Conservation (phyloP, 1,284 basidiomycete species). For the Cutaneotrichosporon daszewskae region DNA sequence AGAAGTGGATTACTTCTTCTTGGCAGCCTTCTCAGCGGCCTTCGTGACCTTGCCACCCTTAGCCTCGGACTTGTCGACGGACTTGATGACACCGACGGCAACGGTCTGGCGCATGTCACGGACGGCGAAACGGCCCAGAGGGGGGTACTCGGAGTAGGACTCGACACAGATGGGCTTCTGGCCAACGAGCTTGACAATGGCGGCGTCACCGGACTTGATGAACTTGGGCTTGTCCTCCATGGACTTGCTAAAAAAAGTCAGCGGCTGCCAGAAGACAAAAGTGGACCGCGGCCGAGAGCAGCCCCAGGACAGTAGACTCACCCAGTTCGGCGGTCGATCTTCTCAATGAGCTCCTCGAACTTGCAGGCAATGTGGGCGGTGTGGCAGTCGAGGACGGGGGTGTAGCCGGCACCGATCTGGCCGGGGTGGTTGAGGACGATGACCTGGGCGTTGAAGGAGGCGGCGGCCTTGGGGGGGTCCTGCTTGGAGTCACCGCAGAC, state of each 20-base stretch:
- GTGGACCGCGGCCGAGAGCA: no score
- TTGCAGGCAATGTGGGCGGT: conserved; percentile 99
- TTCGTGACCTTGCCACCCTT: conserved; percentile 67
- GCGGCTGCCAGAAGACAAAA: no score
- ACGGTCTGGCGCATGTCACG: conserved; percentile 99
- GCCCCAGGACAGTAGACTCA: no score
- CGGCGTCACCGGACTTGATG: conserved; percentile 89
- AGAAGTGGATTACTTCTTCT: conserved; percentile 9
- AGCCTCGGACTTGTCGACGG: conserved; percentile 77
- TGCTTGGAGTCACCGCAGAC: conserved; percentile 99
- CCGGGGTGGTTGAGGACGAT: conserved; percentile 99
- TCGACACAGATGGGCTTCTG: conserved; percentile 68
- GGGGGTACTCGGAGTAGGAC: conserved; percentile 95
- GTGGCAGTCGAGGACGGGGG: conserved; percentile 99
- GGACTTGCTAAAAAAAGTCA: conserved; percentile 62
- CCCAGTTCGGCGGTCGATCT: conserved; percentile 99
- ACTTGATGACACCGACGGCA: conserved; percentile 95
- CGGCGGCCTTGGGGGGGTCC: conserved; percentile 98
- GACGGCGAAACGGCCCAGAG: conserved; percentile 87
- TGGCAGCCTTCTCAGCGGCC: conserved; percentile 75
- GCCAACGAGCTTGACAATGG: conserved; percentile 96
- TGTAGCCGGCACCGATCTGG: conserved; percentile 81
- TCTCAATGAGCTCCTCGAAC: conserved; percentile 94
- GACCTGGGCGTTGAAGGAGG: conserved; percentile 99
- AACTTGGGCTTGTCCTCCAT: conserved; percentile 78